These are phyloP conservation scores for Coleophoma eucalyptorum DNA, from an alignment of 2,329 filamentous ascomycete genomes.

Conservation along the genomic window DNA sequence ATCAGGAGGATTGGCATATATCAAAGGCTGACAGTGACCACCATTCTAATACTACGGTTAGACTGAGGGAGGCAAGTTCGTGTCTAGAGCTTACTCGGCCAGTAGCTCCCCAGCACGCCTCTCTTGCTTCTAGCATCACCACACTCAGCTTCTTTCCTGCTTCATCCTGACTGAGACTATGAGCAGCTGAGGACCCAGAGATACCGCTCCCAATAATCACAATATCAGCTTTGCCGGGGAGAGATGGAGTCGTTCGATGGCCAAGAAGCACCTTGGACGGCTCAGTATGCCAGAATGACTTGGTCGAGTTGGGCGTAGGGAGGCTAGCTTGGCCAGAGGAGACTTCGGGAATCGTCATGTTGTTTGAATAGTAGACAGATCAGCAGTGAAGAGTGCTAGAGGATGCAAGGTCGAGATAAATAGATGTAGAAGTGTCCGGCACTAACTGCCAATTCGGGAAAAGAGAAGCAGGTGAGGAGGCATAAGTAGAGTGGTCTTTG, in stretches of 20 bases:
- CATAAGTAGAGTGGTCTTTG: no score
- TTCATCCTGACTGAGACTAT: slow-evolving; percentile 49
- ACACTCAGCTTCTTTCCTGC: slow-evolving; percentile 43
- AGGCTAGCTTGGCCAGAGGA: slow-evolving; percentile 31
- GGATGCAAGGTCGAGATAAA: no score
- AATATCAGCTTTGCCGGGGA: slow-evolving; percentile 62
- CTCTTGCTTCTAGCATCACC: slow-evolving; percentile 72
- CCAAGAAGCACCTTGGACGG: slow-evolving; percentile 61
- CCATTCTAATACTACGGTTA: slow-evolving; percentile 46
- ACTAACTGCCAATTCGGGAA: no score
- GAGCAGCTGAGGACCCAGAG: slow-evolving; percentile 68
- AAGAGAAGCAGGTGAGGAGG: no score
- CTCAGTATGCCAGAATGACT: slow-evolving; percentile 71
- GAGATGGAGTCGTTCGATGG: slow-evolving; percentile 61
- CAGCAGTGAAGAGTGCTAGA: no score
- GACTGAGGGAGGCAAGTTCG: no score
- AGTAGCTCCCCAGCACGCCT: slow-evolving; percentile 80
- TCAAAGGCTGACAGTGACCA: slow-evolving; percentile 70
- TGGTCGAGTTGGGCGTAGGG: slow-evolving; percentile 56
- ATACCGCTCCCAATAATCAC: slow-evolving; percentile 75
- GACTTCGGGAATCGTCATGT: slow-evolving; percentile 11
- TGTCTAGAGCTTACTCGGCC: slow-evolving; percentile 54
- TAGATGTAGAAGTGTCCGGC: no score
- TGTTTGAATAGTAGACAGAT: not conserved
- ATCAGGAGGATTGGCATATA: slow-evolving; percentile 57